Base-by-base conservation (phyloP, 2,329 filamentous ascomycete species). In the Exophiala mesophila region DNA sequence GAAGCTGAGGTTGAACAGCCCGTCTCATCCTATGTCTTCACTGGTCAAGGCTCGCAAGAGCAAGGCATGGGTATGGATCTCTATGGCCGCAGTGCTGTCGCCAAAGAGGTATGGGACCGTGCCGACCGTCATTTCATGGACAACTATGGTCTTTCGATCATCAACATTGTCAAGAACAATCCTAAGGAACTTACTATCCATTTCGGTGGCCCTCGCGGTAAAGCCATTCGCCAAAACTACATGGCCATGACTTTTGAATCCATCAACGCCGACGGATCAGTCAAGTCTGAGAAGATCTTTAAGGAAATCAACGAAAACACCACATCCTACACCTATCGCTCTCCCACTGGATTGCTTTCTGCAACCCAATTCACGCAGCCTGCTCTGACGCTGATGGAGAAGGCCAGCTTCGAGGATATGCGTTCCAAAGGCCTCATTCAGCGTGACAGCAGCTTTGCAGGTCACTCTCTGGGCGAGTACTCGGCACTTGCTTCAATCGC, bases 211-310 rank as follows among this genome's bases (percentile, higher is more conserved):
- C 88, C 92, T 49, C 85, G 88, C 45, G 92, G 92, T 62, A 98
- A 97, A 72, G 88, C 88, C 38, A 98, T 98, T 57, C 88, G 92
- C 51, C 85, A 95, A 62, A 98, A 98, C 70, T 98, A 98, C 74
- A 97, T 97, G 85, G 83, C 90, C 47, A 98, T 98, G 92, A 97
- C 90, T 35, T 98, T 97, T 67, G 92, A 98, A 73, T 94, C 90
- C n/a, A 88, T 98, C 39, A 85, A 84, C 45, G 72, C 86, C 2
- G 92, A 98, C 64, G 92, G 92, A 18, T 80, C 80, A 24, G 88
- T 95, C 72, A 97, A 96, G 69, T 96, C 92, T 0, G 92, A 98
- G 75, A 94, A 90, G 70, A 98, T 98, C 63, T 98, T 98, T 78
- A 97, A 98, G 74, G 89, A 94, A 59, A 89, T 98, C 58, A 79